These are phyloP conservation scores for Beauveria pseudobassiana DNA, from an alignment of 2,329 filamentous ascomycete genomes.

Conservation along the genomic window DNA sequence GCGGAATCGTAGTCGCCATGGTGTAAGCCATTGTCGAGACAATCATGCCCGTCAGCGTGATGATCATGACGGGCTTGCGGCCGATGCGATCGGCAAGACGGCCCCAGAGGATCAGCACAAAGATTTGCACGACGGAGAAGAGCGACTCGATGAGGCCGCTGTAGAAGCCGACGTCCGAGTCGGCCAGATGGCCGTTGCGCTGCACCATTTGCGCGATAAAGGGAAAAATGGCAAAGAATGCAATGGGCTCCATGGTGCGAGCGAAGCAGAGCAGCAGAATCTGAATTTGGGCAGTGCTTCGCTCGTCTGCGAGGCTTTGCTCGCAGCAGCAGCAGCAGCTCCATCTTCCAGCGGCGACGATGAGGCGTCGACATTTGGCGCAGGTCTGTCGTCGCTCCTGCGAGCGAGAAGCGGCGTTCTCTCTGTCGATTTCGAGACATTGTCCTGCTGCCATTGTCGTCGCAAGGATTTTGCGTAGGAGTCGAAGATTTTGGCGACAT, in stretches of 20 bases:
- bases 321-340: too few relatives aligned
- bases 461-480: too few relatives aligned
- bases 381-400: neutral
- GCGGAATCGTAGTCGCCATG: constrained; percentile 55
- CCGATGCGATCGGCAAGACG: constrained; percentile 54
- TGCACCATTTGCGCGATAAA: constrained; percentile 74
- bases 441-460: neutral
- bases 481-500: neutral
- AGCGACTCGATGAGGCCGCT: constrained; percentile 66
- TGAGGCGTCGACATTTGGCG: neutral
- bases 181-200: constrained; percentile 52
- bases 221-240: constrained; percentile 76
- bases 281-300: constrained; percentile 51
- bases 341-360: neutral
- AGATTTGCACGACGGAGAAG: constrained; percentile 68
- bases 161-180: constrained; percentile 70
- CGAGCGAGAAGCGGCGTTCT: neutral
- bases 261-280: constrained; percentile 67
- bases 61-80: constrained; percentile 64
- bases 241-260: constrained; percentile 65
- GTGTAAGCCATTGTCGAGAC: constrained; percentile 60
- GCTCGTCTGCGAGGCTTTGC: neutral
- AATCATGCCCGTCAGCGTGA: constrained; percentile 57
- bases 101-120: constrained; percentile 70
- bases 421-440: neutral